Percentiles rank a stretch among this genome's conserved stretches.
These are phyloP conservation scores for Gigaspora rosea DNA, from an alignment of 192 early-diverging fungal species.

Conservation along the genomic window DNA sequence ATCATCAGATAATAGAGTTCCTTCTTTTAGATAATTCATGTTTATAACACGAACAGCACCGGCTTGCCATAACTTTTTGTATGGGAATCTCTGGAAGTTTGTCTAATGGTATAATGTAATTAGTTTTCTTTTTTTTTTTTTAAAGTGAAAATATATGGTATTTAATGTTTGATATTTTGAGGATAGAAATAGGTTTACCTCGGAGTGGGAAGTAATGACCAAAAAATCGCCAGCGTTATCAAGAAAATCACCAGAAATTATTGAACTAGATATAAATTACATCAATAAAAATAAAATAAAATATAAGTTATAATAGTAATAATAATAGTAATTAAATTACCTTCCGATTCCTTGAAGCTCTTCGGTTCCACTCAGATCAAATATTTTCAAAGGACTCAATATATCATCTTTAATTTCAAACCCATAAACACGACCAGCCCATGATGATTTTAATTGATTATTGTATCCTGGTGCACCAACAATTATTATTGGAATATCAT, in stretches of 20 bases:
- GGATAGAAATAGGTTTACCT: background rate
- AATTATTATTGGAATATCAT: slow-evolving; percentile 20
- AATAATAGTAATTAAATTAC: slow-evolving; percentile 25
- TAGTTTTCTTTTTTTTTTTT: background rate
- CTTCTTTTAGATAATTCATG: slow-evolving; percentile 5
- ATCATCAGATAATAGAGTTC: slow-evolving; percentile 16
- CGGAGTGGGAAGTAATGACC: slow-evolving; percentile 20
- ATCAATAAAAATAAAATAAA: background rate
- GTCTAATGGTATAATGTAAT: slow-evolving; percentile 3
- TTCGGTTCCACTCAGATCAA: slow-evolving; percentile 36
- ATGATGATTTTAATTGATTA: background rate
- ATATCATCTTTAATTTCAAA: slow-evolving; percentile 27
- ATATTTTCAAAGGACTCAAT: background rate
- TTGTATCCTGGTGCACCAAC: slow-evolving; percentile 42
- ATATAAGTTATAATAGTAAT: background rate
- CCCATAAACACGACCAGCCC: slow-evolving; percentile 40
- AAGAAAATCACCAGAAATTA: slow-evolving; percentile 14
- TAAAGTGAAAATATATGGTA: background rate
- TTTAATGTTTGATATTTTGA: background rate
- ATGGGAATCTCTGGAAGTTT: background rate
- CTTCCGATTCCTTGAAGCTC: slow-evolving; percentile 46
- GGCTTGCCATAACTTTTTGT: slow-evolving; percentile 40
- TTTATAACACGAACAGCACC: slow-evolving; percentile 41
- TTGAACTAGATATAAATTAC: slow-evolving; percentile 23
- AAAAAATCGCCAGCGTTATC: slow-evolving; percentile 2